Base-by-base conservation (phyloP, 805 yeast species). In the Myxozyma mucilagina region DNA sequence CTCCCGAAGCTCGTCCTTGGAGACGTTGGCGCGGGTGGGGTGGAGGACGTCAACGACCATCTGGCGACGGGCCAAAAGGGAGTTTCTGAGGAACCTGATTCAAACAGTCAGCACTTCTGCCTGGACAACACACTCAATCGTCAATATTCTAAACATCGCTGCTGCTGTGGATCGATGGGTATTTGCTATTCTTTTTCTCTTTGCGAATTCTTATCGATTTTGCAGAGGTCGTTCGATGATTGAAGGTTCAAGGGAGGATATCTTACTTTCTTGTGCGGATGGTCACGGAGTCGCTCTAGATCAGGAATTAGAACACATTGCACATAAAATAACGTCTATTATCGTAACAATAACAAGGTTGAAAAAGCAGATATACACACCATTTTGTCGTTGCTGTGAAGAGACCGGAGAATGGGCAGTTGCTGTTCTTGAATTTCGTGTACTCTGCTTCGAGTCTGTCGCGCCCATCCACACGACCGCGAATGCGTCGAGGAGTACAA, bases 1-100 rank as follows among this genome's bases (percentile, higher is more conserved):
- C 81, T 89, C 98, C 80, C 98, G 90, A 82, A 94, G 87, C 83
- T 94, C 99, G 80, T 91, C 97, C 90, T 94, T 94, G 79, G 99
- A 87, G 78, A 94, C 97, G 84, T 93, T 94, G 76, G 99, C 92
- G 82, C 90, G 88, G 92, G 90, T 90, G 85, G 99, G 99, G 87
- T 94, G 99, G 80, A 92, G 86, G 75, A 94, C 97, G 84, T 94
- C 99, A 79, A 94, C 86, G 84, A 94, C 99, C 81, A 94, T 94
- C 85, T 94, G 99, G 84, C 96, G 92, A 87, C 99, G 93, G 79
- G 90, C 92, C 82, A 94, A 89, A 80, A 94, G 89, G 79, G 98
- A 97, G 96, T 94, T 94, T 83, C 97, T 82, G 82, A 93, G 89
- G 84, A 93, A 97, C 67, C 70, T 68, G 57, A 31, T 34, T 49